Conservation (phyloP, 2,329 filamentous ascomycete genomes). For the Fusarium sp. region DNA sequence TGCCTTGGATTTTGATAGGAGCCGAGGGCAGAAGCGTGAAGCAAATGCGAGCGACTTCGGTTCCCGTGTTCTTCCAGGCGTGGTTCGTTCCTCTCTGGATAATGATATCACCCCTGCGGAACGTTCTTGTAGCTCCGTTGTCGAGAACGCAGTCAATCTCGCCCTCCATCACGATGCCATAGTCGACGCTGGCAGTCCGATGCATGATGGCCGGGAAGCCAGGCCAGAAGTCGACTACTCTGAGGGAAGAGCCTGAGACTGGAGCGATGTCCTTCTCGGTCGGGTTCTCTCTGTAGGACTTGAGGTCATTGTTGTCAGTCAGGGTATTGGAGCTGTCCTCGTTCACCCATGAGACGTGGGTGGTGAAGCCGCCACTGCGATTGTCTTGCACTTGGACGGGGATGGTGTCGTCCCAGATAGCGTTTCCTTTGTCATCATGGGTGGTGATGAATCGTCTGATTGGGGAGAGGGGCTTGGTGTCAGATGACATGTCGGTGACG, state of each 20-base stretch:
- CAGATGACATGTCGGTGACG: slow-evolving; percentile 24
- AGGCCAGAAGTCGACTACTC: slow-evolving; percentile 43
- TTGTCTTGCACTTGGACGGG: slow-evolving; percentile 28
- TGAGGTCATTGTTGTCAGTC: slow-evolving; percentile 33
- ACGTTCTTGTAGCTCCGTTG: slow-evolving; percentile 31
- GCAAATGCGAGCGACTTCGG: slow-evolving; percentile 38
- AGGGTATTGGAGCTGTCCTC: slow-evolving; percentile 24
- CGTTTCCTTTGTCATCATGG: slow-evolving; percentile 35
- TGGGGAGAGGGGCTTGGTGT: slow-evolving; percentile 29
- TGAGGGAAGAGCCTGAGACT: slow-evolving; percentile 32
- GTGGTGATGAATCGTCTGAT: slow-evolving; percentile 42
- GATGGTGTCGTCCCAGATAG: slow-evolving; percentile 37
- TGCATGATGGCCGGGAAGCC: slow-evolving; percentile 40
- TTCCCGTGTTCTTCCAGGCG: slow-evolving; percentile 42
- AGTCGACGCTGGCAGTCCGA: slow-evolving; percentile 43
- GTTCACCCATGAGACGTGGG: slow-evolving; percentile 39
- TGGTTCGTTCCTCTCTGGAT: slow-evolving; percentile 46
- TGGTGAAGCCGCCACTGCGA: slow-evolving; percentile 37
- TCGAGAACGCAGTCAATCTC: slow-evolving; percentile 43
- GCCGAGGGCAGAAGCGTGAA: slow-evolving; percentile 40
- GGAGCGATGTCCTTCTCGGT: slow-evolving; percentile 37
- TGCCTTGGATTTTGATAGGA: slow-evolving; percentile 35
- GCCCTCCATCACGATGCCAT: slow-evolving; percentile 41
- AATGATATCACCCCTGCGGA: slow-evolving; percentile 39
- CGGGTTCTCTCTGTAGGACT: slow-evolving; percentile 35